Percentiles rank a stretch among this genome's conserved stretches.
Evolutionary conservation across 441 rosid genomes (phyloP).

Genomic region (Codiaeum variegatum): DNA sequence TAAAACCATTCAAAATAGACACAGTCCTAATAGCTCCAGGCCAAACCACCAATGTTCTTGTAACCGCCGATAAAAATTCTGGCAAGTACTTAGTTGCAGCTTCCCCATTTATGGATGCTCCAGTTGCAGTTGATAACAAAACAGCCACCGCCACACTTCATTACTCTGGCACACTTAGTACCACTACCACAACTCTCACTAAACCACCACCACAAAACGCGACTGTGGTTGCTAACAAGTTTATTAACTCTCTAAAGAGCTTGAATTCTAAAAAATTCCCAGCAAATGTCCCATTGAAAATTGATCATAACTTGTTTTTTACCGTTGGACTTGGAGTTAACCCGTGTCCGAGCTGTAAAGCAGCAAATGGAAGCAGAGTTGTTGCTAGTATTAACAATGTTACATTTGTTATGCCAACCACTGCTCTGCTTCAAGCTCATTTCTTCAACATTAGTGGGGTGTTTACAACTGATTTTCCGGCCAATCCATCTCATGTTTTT

Average conservation of each 20-base stretch:
- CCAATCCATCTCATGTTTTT: slow-evolving; percentile 55
- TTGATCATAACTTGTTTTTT: slow-evolving; percentile 68
- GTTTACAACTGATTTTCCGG: slow-evolving; percentile 77
- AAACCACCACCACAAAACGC: slow-evolving; percentile 71
- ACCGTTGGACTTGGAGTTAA: slow-evolving; percentile 68
- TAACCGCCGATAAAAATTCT: slow-evolving; percentile 43
- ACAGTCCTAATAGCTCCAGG: slow-evolving; percentile 73
- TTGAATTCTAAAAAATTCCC: slow-evolving; percentile 69
- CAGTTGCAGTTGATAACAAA: slow-evolving; percentile 57
- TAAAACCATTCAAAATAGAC: slow-evolving; percentile 68
- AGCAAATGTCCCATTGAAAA: slow-evolving; percentile 54
- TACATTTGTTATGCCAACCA: slow-evolving; percentile 78
- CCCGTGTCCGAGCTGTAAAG: slow-evolving; percentile 69
- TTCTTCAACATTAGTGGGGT: slow-evolving; percentile 65
- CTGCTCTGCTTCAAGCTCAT: slow-evolving; percentile 76
- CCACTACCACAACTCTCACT: slow-evolving; percentile 41
- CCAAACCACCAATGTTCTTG: slow-evolving; percentile 82
- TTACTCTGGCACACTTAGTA: slow-evolving; percentile 52
- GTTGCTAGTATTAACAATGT: slow-evolving; percentile 80
- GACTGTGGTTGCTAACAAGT: slow-evolving; percentile 56
- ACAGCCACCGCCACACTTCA: slow-evolving; percentile 73
- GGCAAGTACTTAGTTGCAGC: slow-evolving; percentile 66
- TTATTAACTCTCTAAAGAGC: slow-evolving; percentile 54
- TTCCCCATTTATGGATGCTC: slow-evolving; percentile 85
- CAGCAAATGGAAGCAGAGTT: slow-evolving; percentile 61